Evolutionary conservation across 305 asterid species (phyloP).

Genomic region (Rubia balearica): DNA sequence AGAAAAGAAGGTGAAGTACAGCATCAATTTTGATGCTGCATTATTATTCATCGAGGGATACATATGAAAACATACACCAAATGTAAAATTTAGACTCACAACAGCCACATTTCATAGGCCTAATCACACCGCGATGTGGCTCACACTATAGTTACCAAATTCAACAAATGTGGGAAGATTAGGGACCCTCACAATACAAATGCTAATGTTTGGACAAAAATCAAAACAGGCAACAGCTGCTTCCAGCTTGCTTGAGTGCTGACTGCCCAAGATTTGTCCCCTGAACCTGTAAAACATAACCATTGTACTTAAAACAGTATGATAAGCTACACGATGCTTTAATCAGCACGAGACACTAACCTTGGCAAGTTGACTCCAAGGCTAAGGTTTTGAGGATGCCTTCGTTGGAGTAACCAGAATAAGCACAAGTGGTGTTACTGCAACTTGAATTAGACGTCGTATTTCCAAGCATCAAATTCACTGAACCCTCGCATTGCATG

Average conservation of each 20-base stretch:
- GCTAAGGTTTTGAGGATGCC: constrained; percentile 30
- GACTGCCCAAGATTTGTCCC: constrained; percentile 1
- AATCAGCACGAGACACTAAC: constrained; percentile 27
- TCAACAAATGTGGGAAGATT: not conserved
- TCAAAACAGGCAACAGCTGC: not conserved
- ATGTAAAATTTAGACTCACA: not conserved
- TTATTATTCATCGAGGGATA: not conserved
- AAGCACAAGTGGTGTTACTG: constrained; percentile 45
- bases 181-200: constrained; percentile 6
- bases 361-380: constrained; percentile 48
- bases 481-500: constrained; percentile 39
- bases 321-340: not conserved
- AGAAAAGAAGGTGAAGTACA: too few species aligned
- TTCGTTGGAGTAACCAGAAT: constrained; percentile 49
- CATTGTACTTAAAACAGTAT: not conserved
- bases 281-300: constrained; percentile 1
- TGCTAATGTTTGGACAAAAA: not conserved
- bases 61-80: not conserved
- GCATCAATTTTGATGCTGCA: not conserved
- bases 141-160: not conserved
- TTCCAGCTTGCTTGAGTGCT: constrained; percentile 10
- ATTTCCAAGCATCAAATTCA: constrained; percentile 39
- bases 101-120: not conserved
- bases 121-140: not conserved
- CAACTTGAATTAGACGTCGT: constrained; percentile 33